phyloP scores from a whole-genome alignment of 495 filamentous ascomycete species.

The Lentithecium fluviatile region DNA sequence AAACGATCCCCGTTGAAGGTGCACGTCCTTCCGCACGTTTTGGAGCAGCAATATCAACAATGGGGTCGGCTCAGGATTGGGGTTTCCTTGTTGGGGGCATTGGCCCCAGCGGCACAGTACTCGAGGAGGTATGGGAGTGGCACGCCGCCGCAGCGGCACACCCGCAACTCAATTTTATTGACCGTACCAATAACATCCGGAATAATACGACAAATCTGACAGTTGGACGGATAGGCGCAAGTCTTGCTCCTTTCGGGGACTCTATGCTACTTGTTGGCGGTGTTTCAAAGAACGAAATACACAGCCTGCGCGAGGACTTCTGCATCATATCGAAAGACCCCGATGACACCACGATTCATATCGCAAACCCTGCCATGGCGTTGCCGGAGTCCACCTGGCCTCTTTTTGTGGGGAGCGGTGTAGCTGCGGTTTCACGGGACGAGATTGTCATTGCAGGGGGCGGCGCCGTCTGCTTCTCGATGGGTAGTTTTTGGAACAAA shows the following conservation, averaged over 20 bases:
- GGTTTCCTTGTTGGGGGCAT: conserved; percentile 73
- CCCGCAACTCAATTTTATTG: conserved; percentile 19
- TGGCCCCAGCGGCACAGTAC: conserved; percentile 55
- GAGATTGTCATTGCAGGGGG: conserved; percentile 67
- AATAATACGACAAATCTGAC: conserved; percentile 37
- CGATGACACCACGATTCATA: background rate
- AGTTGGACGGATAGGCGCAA: conserved; percentile 39
- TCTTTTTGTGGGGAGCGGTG: conserved; percentile 63
- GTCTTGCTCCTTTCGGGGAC: conserved; percentile 17
- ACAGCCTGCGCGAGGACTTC: conserved; percentile 10
- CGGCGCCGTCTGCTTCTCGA: conserved; percentile 86
- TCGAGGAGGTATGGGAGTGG: conserved; percentile 61
- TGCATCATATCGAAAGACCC: conserved; percentile 5
- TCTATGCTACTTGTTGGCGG: conserved; percentile 28
- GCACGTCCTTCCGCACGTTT: conserved; percentile 55
- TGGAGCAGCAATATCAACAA: conserved; percentile 55
- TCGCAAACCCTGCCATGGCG: background rate
- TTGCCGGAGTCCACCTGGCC: conserved; percentile 45
- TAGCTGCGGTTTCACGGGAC: conserved; percentile 47
- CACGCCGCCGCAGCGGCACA: conserved; percentile 35
- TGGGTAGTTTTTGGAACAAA: conserved; percentile 74
- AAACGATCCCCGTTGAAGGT: conserved; percentile 45
- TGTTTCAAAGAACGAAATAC: conserved; percentile 14
- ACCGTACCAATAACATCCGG: conserved; percentile 18
- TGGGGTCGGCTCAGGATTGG: conserved; percentile 31